Base-by-base conservation (phyloP, 2,329 filamentous ascomycete species). In the Bertia moriformis region DNA sequence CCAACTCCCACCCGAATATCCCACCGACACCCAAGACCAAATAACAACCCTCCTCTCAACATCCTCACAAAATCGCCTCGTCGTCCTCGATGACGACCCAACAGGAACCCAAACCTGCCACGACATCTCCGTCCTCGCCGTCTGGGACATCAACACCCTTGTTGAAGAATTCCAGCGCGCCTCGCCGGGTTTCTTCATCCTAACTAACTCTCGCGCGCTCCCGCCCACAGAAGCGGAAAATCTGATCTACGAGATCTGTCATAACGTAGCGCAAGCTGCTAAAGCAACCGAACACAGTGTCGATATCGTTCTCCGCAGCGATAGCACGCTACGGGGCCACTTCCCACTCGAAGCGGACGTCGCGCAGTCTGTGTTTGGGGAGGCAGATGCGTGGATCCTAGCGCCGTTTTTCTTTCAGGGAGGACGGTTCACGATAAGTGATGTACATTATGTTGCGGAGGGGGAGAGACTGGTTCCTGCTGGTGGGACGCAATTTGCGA, bases 91-190 rank as follows among this genome's bases (percentile, higher is more conserved):
- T 39, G 70, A 74, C 42, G 69, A 74, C 40, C 69, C 70, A 20
- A 75, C 71, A 0, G 69, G 70, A n/a, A 75, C 70, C 0, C 71
- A 75, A 47, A 75, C 71, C n/a, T 73, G 70, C 50, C 67, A 74
- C 49, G 62, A 68, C 45, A 65, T 76, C 42, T 53, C 59, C 38
- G 68, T 75, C 2, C 56, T 76, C 15, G 70, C 67, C 1, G 63
- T 66, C 4, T 75, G 69, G 69, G 63, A 68, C 41, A 45, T 60
- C 4, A 45, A 53, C 1, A 63, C 59, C 0, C 55, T 73, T 2
- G 52, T 51, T 2, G 44, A 49, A 4, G 66, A 71, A 46, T 65
- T 74, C 43, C 49, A 49, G 3, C 51, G 51, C 20, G 57, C 51
- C 2, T 44, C 43, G 1, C 37, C 53, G 4, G 71, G 71, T 14